phyloP scores from a whole-genome alignment of 768 basidiomycete species.

The Lactifluus piperatus region DNA sequence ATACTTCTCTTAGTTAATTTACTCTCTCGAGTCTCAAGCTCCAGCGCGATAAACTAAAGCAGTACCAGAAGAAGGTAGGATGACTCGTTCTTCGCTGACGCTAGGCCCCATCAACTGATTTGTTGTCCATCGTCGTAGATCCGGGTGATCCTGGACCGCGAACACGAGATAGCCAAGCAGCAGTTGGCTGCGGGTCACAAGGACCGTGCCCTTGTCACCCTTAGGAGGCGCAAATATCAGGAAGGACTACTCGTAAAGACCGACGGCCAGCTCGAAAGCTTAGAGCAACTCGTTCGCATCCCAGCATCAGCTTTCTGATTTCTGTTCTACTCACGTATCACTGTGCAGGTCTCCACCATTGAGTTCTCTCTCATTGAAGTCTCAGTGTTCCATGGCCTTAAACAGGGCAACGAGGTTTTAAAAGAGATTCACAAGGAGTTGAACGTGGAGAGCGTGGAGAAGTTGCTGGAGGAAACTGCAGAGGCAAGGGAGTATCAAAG shows the following conservation, averaged over 20 bases:
- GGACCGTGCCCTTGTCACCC: slow-evolving; percentile 77
- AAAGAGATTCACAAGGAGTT: slow-evolving; percentile 93
- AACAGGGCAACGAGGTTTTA: slow-evolving; percentile 89
- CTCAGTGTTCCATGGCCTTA: slow-evolving; percentile 84
- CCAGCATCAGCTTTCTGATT: background rate
- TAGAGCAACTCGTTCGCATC: slow-evolving; percentile 74
- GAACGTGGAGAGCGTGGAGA: slow-evolving; percentile 89
- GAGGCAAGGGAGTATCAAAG: slow-evolving; percentile 90
- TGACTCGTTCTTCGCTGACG: background rate
- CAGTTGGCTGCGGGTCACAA: slow-evolving; percentile 78
- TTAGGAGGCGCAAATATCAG: slow-evolving; percentile 91
- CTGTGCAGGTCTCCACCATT: slow-evolving; percentile 78
- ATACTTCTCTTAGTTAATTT: slow-evolving; percentile 21
- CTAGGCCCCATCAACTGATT: background rate
- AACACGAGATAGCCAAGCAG: slow-evolving; percentile 80
- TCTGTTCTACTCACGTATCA: background rate
- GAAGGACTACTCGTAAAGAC: slow-evolving; percentile 82
- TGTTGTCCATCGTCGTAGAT: slow-evolving; percentile 42
- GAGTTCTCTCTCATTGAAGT: slow-evolving; percentile 94
- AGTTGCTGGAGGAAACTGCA: slow-evolving; percentile 82
- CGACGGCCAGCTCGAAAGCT: slow-evolving; percentile 77
- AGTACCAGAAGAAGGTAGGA: slow-evolving; percentile 88
- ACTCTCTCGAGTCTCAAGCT: slow-evolving; percentile 66
- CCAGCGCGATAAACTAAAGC: slow-evolving; percentile 90
- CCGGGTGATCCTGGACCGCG: slow-evolving; percentile 76